Base-by-base conservation (phyloP, 495 filamentous ascomycete genomes). In the Aspergillus homomorphus region DNA sequence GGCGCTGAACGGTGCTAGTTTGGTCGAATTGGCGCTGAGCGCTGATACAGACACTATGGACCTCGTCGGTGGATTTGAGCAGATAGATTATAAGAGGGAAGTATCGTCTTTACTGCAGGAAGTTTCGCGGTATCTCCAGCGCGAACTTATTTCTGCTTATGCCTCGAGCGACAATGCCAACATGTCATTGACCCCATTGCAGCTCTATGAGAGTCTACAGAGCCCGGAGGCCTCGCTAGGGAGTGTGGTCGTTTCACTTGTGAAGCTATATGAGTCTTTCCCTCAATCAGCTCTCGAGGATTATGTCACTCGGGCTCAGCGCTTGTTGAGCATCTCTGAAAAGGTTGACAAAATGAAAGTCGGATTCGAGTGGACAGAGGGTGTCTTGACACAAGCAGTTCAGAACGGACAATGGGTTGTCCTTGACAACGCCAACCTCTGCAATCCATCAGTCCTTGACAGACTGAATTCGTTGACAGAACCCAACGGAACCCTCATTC, bases 1-100 rank as follows among this genome's bases (percentile, higher is more conserved):
- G 18, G 84, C 87, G 33, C 65, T 88, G 24, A 80, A 81, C 54
- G 93, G 94, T 23, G 87, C 86, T 43, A 74, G 82, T 5, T 72
- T 97, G 14, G 80, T 89, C 44, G 87, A 89, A 44, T 86, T 97
- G 54, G 83, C 92, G 12, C 78, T 98, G 63, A 97, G 95, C 69
- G 84, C 90, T 4, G 95, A 98, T 60, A 89, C 93, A 50, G 95
- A 99, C 71, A 90, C 93, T 16, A 96, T 93, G 85, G 95, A 99
- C 67, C 80, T 99, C 21, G 88, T 99, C 53, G 95, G 95, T 62
- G 92, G 94, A 0, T 99, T 95, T 67, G 95, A 98, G 66, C 95
- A 99, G 72, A 86, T 90, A 33, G 92, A 98, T 69, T 81, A 90
- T 51, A 75, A 85, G 28, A 82, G 93, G 48, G 83, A 86, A 48